A percentile compares a stretch with the other conserved stretches of the same genome.
These are phyloP conservation scores for Colletotrichum euphorbiae DNA, from an alignment of 2,329 filamentous ascomycete species.

Conservation along the genomic window DNA sequence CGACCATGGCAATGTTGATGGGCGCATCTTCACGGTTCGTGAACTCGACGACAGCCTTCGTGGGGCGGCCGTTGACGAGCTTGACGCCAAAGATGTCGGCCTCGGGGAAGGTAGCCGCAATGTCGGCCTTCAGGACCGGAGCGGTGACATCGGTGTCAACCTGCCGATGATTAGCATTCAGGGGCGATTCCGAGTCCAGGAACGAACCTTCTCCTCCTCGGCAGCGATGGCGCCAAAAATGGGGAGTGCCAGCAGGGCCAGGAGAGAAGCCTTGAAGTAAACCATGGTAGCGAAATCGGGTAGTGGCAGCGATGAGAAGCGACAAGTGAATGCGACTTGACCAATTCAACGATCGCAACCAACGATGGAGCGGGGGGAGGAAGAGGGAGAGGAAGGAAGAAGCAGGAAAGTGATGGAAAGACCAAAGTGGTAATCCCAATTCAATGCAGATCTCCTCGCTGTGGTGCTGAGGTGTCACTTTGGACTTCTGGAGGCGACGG, in stretches of 20 bases:
- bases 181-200: slow-evolving; percentile 18
- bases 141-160: slow-evolving; percentile 42
- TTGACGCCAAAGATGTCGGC: slow-evolving; percentile 93
- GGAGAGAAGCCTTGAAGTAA: slow-evolving; percentile 76
- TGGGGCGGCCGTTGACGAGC: slow-evolving; percentile 91
- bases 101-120: slow-evolving; percentile 73
- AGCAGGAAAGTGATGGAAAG: slow-evolving; percentile 7
- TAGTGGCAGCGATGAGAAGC: slow-evolving; percentile 37
- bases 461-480: slow-evolving; percentile 22
- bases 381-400: slow-evolving; percentile 3
- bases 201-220: slow-evolving; percentile 59
- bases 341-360: slow-evolving; percentile 48
- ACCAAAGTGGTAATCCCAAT: slow-evolving; percentile 9
- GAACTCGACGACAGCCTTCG: slow-evolving; percentile 84
- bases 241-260: slow-evolving; percentile 78
- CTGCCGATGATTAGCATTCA: slow-evolving; percentile 36
- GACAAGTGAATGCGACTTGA: slow-evolving; percentile 35
- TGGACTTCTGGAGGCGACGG: slow-evolving; percentile 13
- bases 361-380: slow-evolving; percentile 16
- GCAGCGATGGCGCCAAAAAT: slow-evolving; percentile 74
- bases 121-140: slow-evolving; percentile 68
- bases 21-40: slow-evolving; percentile 84
- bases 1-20: slow-evolving; percentile 80
- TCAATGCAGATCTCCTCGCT: slow-evolving; percentile 23
- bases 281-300: slow-evolving; percentile 67